Evolutionary conservation across 495 filamentous ascomycete genomes (phyloP).

Genomic region (Hypoxylon rickii): DNA sequence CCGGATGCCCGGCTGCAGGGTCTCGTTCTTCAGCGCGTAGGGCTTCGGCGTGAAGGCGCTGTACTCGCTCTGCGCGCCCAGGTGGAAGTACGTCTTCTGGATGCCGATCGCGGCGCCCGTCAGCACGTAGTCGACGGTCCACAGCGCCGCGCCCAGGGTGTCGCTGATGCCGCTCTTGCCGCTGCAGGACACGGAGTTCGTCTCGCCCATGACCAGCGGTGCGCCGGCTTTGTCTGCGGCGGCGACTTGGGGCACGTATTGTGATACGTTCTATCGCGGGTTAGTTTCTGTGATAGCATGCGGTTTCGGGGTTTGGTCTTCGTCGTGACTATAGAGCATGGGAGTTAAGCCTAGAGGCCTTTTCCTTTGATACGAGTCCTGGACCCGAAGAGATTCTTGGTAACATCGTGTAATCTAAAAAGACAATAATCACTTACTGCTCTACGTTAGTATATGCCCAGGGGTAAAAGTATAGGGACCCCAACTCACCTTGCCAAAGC

Average conservation of each 20-base stretch:
- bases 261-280: slow-evolving; percentile 30
- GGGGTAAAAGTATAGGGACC: too few species aligned
- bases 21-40: slow-evolving; percentile 35
- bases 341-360: too few species aligned
- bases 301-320: not conserved
- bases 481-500: slow-evolving; percentile 28
- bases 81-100: slow-evolving; percentile 43
- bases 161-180: slow-evolving; percentile 42
- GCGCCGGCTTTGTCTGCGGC: slow-evolving; percentile 36
- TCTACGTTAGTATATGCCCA: slow-evolving; percentile 2
- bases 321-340: not conserved
- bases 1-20: slow-evolving; percentile 27
- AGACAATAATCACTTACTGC: slow-evolving; percentile 7
- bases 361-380: too few species aligned
- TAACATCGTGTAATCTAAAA: not conserved
- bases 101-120: slow-evolving; percentile 39
- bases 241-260: slow-evolving; percentile 31
- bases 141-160: slow-evolving; percentile 45
- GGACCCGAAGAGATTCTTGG: too few species aligned
- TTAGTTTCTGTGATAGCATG: not conserved
- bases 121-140: slow-evolving; percentile 45
- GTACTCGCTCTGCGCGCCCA: slow-evolving; percentile 42
- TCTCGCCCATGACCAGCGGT: slow-evolving; percentile 46
- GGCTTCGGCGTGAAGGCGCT: slow-evolving; percentile 32
- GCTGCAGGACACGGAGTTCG: slow-evolving; percentile 42